A percentile compares a stretch with the other conserved stretches of the same genome.
Conservation (phyloP, 345 rosid genomes). For the Eucalyptus marginata region DNA sequence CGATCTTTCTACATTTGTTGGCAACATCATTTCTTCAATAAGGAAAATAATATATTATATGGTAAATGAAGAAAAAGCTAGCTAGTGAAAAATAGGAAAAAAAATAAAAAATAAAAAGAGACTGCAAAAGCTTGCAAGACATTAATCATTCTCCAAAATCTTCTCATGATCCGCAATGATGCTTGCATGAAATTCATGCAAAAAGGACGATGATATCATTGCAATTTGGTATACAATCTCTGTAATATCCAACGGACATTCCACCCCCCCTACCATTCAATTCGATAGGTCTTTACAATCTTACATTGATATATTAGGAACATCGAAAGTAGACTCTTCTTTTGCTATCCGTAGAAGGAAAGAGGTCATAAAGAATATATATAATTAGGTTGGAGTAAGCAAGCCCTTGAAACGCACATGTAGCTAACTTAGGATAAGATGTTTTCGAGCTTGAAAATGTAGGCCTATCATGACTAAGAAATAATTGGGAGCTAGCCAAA, state of each 20-base stretch:
- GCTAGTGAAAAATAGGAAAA: not conserved
- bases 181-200: constrained; percentile 20
- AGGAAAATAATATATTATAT: not conserved
- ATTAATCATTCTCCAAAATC: constrained; percentile 8
- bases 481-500: not conserved
- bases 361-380: not conserved
- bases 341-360: not conserved
- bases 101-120: not conserved
- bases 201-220: not conserved
- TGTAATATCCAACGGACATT: not conserved
- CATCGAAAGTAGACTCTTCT: not conserved
- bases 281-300: not conserved
- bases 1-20: not conserved
- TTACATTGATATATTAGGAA: not conserved
- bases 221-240: not conserved
- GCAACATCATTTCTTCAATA: not conserved
- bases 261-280: not conserved
- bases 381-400: not conserved
- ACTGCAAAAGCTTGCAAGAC: not conserved
- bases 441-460: not conserved
- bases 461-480: constrained; percentile 16
- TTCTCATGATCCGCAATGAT: constrained; percentile 25
- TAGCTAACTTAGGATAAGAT: not conserved
- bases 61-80: not conserved
- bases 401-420: not conserved